Percentiles rank a stretch among this genome's conserved stretches.
Evolutionary conservation across 2,329 filamentous ascomycete genomes (phyloP).

Genomic region (Fusarium sp.): DNA sequence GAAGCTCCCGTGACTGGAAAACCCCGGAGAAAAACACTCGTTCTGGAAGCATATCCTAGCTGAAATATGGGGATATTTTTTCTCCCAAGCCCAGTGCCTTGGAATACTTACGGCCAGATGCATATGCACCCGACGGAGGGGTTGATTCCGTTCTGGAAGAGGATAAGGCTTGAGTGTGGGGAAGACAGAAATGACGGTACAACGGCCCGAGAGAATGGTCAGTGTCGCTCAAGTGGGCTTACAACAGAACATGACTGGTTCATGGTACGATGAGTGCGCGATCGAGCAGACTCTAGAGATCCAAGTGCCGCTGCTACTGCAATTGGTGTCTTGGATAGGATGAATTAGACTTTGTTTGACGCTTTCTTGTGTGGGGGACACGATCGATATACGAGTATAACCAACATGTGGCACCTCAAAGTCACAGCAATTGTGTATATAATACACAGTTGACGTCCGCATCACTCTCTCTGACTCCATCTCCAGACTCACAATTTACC

Average conservation of each 20-base stretch:
- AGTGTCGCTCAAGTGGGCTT: neutral
- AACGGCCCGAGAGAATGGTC: slow-evolving; percentile 8
- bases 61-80: neutral
- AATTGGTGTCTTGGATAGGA: neutral
- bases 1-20: neutral
- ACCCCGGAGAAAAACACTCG: neutral
- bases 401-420: neutral
- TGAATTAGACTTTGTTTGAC: neutral
- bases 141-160: slow-evolving; percentile 13
- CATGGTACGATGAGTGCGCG: neutral
- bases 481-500: neutral
- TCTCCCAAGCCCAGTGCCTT: neutral
- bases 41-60: neutral
- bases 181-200: slow-evolving; percentile 5
- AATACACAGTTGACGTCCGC: neutral
- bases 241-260: neutral
- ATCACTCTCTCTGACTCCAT: neutral
- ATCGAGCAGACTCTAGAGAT: neutral
- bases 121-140: slow-evolving; percentile 8
- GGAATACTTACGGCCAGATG: neutral
- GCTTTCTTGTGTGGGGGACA: neutral
- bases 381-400: neutral
- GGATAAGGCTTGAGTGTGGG: slow-evolving; percentile 14
- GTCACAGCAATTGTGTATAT: neutral
- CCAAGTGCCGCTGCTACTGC: neutral